Evolutionary conservation across 352 stramenopile species (phyloP).

Genomic region (Phytophthora sp.): DNA sequence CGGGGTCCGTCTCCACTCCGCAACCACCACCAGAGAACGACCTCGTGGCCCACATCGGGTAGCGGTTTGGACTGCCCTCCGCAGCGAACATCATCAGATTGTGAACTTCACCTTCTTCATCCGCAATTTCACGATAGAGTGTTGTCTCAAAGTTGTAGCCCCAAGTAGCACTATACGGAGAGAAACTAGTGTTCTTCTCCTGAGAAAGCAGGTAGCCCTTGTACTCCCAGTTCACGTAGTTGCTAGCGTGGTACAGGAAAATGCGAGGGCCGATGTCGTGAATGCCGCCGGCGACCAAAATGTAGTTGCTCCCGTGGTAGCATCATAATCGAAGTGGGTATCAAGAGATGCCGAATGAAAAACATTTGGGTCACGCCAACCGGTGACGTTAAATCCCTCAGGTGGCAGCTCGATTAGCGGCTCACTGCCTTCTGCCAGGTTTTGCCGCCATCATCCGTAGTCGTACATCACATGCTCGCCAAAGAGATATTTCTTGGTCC

Average conservation of each 20-base stretch:
- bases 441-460: slow-evolving; percentile 50
- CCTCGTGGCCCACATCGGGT: background rate
- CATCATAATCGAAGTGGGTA: slow-evolving; percentile 25
- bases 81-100: background rate
- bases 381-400: slow-evolving; percentile 49
- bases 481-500: slow-evolving; percentile 48
- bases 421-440: slow-evolving; percentile 56
- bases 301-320: slow-evolving; percentile 47
- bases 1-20: background rate
- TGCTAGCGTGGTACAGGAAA: slow-evolving; percentile 58
- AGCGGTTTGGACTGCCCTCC: background rate
- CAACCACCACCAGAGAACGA: background rate
- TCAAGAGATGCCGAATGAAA: slow-evolving; percentile 60
- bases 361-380: slow-evolving; percentile 57
- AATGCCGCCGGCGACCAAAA: slow-evolving; percentile 55
- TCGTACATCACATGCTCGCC: slow-evolving; percentile 67
- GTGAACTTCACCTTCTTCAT: background rate
- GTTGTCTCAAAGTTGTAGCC: background rate
- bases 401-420: slow-evolving; percentile 46
- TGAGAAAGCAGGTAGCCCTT: slow-evolving; percentile 55
- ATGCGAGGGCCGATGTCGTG: slow-evolving; percentile 49
- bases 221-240: slow-evolving; percentile 59
- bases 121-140: background rate
- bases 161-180: slow-evolving; percentile 38
- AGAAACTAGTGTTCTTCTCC: slow-evolving; percentile 66